Base-by-base conservation (phyloP, 2,329 filamentous ascomycete genomes). In the Microcyclospora tardicrescens region DNA sequence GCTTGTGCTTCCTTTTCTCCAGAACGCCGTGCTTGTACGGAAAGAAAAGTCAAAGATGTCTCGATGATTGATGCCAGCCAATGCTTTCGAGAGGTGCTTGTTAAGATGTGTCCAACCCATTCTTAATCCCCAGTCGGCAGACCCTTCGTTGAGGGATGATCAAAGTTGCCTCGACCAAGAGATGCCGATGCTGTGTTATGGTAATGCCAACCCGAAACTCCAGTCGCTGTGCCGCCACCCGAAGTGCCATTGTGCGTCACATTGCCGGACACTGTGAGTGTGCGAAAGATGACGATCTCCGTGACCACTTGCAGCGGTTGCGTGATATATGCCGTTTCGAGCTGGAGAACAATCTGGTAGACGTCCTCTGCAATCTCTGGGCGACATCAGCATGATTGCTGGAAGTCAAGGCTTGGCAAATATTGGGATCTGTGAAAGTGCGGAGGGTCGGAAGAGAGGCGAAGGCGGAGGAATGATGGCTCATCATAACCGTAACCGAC, bases 221-320 rank as follows among this genome's bases (percentile, higher is more conserved):
- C 19, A 24, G 19, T 24, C 19, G 19, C 19, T 4, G 39, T 38
- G 35, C 10, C 28, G 16, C 35, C 31, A 19, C 35, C 35, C 4
- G 34, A 11, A 8, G 40, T 36, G 16, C 10, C 24, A 28, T 35
- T 35, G 14, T 10, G 34, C n/a, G 34, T 39, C 30, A 24, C 33
- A 30, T 44, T 44, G 27, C 36, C 10, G 24, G 36, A 11, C 11
- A 44, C 33, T 3, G 34, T 35, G 32, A 44, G 14, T n/a, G 33
- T 34, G 16, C 12, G 33, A 12, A 50, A 10, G 28, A 51, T 34
- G 34, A 49, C 32, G 15, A 50, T 33, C 39, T 48, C 40, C 34
- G 37, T 44, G 16, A 53, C 38, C 31, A 40, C 41, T 35, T 47
- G 45, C 6, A 53, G 19, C 29, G 38, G 43, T 37, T 49, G 46